These are phyloP conservation scores for Cladophialophora bantiana DNA, from an alignment of 2,329 filamentous ascomycete species.

Conservation along the genomic window DNA sequence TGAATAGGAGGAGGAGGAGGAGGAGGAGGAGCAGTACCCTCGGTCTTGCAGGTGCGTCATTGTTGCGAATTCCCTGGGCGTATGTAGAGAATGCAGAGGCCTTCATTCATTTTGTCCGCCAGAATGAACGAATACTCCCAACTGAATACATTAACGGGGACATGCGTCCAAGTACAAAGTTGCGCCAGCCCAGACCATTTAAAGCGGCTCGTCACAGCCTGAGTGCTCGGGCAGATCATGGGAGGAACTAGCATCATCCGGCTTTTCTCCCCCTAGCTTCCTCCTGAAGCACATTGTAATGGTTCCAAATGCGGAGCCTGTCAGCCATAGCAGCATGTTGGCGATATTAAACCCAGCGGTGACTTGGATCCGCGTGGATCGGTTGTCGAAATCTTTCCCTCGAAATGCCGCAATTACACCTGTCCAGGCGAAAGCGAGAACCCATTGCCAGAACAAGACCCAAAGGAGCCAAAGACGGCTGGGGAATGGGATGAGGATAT, in stretches of 20 bases:
- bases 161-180: too few species aligned
- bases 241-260: conserved; percentile 2
- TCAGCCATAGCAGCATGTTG: conserved; percentile 21
- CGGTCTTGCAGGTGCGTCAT: too few species aligned
- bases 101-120: not conserved
- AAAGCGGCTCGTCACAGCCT: not conserved
- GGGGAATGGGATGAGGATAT: conserved; percentile 16
- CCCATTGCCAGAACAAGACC: conserved; percentile 20
- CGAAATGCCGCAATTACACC: conserved; percentile 17
- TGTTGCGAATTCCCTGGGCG: too few species aligned
- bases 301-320: conserved; percentile 4
- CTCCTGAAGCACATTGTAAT: conserved; percentile 20
- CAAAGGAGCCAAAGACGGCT: conserved; percentile 19
- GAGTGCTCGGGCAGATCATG: not conserved
- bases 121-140: not conserved
- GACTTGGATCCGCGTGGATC: not conserved
- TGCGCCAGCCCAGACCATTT: not conserved
- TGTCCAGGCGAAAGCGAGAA: conserved; percentile 17
- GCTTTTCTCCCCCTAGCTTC: conserved; percentile 15
- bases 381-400: conserved; percentile 10
- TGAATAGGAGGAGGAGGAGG: too few species aligned
- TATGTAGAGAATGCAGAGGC: too few species aligned
- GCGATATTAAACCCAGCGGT: conserved; percentile 15
- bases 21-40: too few species aligned
- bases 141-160: not conserved